phyloP scores from a whole-genome alignment of 768 basidiomycete species.

The Leccinum uliginosum region DNA sequence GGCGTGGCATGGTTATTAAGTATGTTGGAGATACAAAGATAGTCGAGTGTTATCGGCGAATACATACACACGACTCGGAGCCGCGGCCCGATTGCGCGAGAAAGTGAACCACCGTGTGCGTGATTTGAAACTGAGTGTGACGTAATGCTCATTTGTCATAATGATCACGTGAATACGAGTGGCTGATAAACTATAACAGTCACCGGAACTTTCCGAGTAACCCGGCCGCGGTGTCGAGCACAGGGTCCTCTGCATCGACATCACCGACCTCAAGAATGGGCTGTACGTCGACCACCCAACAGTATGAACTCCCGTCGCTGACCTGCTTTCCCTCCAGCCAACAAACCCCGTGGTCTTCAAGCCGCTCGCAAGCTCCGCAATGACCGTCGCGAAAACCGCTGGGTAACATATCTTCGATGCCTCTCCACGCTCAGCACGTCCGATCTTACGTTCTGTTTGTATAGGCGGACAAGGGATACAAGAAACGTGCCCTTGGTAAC shows the following conservation, averaged over 20 bases:
- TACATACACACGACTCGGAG: not conserved
- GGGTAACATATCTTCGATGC: slow-evolving; percentile 54
- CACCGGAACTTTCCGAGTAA: slow-evolving; percentile 29
- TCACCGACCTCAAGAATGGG: slow-evolving; percentile 70
- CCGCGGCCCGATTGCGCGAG: slow-evolving; percentile 4
- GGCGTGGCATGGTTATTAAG: not conserved
- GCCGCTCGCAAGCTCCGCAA: slow-evolving; percentile 98
- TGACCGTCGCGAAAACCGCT: slow-evolving; percentile 92
- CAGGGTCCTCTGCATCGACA: slow-evolving; percentile 37
- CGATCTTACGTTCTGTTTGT: slow-evolving; percentile 15
- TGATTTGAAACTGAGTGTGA: not conserved
- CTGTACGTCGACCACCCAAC: slow-evolving; percentile 53
- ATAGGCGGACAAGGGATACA: slow-evolving; percentile 97
- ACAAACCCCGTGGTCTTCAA: slow-evolving; percentile 99
- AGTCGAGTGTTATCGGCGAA: not conserved
- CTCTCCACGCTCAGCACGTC: not conserved
- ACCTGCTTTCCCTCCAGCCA: slow-evolving; percentile 48
- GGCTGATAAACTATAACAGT: slow-evolving; percentile 43
- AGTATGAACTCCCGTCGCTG: slow-evolving; percentile 1
- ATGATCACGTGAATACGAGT: slow-evolving; percentile 14
- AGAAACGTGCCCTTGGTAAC: slow-evolving; percentile 99
- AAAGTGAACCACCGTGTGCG: not conserved
- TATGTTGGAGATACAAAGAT: slow-evolving; percentile 2
- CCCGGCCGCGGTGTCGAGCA: slow-evolving; percentile 1
- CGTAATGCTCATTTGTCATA: not conserved